These are phyloP conservation scores for Yamadazyma triangularis DNA, from an alignment of 1,139 yeast species.

Conservation along the genomic window DNA sequence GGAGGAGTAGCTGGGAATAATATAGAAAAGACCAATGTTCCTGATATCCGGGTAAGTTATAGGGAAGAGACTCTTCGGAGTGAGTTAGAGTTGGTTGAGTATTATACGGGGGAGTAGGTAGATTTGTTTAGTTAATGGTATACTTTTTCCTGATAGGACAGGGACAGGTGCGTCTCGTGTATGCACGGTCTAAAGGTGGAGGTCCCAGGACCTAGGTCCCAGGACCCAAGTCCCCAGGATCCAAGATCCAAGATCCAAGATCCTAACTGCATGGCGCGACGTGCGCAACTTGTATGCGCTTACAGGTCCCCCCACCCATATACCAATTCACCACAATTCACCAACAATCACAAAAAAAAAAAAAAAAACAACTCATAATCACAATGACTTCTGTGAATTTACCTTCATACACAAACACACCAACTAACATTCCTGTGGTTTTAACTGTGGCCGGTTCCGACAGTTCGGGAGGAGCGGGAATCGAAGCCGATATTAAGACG, in stretches of 20 bases:
- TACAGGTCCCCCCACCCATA: not conserved
- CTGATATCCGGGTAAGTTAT: conserved; percentile 77
- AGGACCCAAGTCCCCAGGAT: no score
- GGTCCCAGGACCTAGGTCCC: no score
- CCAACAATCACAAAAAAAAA: no score
- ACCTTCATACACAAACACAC: no score
- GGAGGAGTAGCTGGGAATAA: conserved; percentile 78
- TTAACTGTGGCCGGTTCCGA: conserved; percentile 81
- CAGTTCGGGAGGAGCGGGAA: conserved; percentile 92
- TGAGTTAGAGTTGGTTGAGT: conserved; percentile 67
- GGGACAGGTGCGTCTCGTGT: no score
- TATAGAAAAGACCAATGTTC: conserved; percentile 92
- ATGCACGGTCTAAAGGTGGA: no score
- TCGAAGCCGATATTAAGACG: conserved; percentile 88
- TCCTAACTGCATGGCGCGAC: not conserved
- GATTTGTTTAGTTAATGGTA: not conserved
- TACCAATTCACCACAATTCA: no score
- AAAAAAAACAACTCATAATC: no score
- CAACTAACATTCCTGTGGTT: conserved; percentile 32
- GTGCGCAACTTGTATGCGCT: not conserved
- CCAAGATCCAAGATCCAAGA: no score
- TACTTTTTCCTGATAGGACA: no score
- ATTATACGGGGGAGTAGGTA: no score
- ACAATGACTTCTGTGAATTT: no score
- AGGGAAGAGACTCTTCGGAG: conserved; percentile 77